Conservation (phyloP, 495 filamentous ascomycete species). For the Tetracladium marchalianum region DNA sequence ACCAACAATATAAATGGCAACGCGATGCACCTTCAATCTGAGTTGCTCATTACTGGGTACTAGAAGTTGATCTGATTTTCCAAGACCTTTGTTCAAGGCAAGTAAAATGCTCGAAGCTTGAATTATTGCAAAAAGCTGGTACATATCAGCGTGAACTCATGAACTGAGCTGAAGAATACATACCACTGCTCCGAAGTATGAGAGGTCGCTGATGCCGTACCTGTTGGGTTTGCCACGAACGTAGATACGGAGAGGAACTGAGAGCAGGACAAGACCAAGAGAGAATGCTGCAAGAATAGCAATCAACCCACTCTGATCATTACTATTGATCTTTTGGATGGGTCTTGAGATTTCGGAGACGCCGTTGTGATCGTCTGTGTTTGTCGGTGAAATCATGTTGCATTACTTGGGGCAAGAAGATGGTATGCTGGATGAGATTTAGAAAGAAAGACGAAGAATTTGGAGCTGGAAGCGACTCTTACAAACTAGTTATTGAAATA, state of each 20-base stretch:
- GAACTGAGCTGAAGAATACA: not conserved
- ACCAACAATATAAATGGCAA: not conserved
- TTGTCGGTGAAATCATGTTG: too few relatives aligned
- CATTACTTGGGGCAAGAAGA: too few relatives aligned
- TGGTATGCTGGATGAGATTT: too few relatives aligned
- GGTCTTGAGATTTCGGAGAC: conserved; percentile 1
- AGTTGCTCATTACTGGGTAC: not conserved
- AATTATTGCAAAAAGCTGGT: not conserved
- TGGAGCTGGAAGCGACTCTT: too few relatives aligned
- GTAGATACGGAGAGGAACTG: conserved; percentile 5
- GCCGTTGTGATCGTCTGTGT: too few relatives aligned
- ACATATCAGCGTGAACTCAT: not conserved
- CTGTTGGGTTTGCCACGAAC: conserved; percentile 1
- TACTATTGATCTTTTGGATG: not conserved
- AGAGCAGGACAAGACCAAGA: conserved; percentile 3
- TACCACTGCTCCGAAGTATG: conserved; percentile 1
- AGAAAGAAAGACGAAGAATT: too few relatives aligned
- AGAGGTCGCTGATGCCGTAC: conserved; percentile 1
- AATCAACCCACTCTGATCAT: conserved; percentile 6
- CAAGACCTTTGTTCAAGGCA: not conserved
- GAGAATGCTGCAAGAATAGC: conserved; percentile 5
- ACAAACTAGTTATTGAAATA: too few relatives aligned
- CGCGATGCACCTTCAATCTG: not conserved
- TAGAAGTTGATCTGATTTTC: conserved; percentile 2
- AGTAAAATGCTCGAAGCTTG: conserved; percentile 3